Evolutionary conservation across 345 rosid species (phyloP).

Genomic region (Euphorbia pulcherrima): DNA sequence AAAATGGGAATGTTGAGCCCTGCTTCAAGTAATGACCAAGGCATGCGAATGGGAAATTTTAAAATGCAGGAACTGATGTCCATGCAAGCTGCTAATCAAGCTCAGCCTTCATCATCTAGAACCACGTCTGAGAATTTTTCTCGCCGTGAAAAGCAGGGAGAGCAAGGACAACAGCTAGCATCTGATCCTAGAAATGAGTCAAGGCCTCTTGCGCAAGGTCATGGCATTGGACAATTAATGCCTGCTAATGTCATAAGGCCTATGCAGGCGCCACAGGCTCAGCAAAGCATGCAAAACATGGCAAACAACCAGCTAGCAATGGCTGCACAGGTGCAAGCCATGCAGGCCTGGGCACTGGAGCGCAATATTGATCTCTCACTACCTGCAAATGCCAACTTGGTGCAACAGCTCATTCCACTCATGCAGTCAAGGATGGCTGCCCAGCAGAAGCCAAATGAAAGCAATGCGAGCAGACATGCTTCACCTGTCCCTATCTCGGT

Average conservation of each 20-base stretch:
- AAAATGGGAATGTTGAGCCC: constrained; percentile 64
- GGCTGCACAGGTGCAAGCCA: constrained; percentile 75
- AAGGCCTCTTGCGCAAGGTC: constrained; percentile 46
- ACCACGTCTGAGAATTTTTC: constrained; percentile 57
- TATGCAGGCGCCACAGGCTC: constrained; percentile 63
- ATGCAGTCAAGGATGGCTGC: constrained; percentile 84
- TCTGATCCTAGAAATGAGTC: constrained; percentile 63
- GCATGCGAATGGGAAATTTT: constrained; percentile 51
- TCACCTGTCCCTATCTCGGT: constrained; percentile 45
- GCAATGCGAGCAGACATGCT: constrained; percentile 44
- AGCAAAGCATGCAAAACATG: constrained; percentile 52
- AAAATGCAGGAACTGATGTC: constrained; percentile 81
- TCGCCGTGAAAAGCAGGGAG: constrained; percentile 63
- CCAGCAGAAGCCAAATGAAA: constrained; percentile 69
- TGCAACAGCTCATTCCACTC: constrained; percentile 70
- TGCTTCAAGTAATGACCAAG: constrained; percentile 61
- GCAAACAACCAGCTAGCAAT: constrained; percentile 62
- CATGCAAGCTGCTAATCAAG: constrained; percentile 65
- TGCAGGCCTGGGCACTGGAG: constrained; percentile 88
- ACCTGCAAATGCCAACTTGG: constrained; percentile 82
- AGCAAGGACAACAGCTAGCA: constrained; percentile 44
- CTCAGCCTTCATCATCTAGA: constrained; percentile 80
- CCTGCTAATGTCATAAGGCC: constrained; percentile 58
- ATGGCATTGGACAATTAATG: constrained; percentile 51
- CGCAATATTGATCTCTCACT: constrained; percentile 81